Evolutionary conservation across 2,329 filamentous ascomycete genomes (phyloP), one percentile per base, ranked within the genome.

Genomic region (Parastagonospora avenae): DNA sequence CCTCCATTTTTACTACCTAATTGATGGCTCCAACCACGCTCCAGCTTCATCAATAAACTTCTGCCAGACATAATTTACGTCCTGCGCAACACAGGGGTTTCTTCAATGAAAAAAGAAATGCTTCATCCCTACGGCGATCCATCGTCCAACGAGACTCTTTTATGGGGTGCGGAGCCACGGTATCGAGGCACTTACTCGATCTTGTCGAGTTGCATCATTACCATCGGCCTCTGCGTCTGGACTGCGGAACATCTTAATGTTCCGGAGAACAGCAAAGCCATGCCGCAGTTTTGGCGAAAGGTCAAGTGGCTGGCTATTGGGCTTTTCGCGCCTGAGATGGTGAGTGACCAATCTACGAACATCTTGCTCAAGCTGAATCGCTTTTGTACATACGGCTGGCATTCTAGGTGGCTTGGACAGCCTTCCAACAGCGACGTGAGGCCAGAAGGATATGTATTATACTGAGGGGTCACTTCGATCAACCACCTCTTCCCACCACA

Each of bases 191-290:
- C 55, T 1, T 53, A 31, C 32, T 39, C 33, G 27, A 59, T 59
- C 15, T 33, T 56, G 14, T 56, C 50, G 4, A 42, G 15, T n/a
- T 56, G 55, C 41, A 16, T 57, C 4, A 47, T 52, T 7, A 57
- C 56, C 10, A 46, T 56, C 42, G 19, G 12, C 14, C 41, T 59
- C n/a, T 57, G 56, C 35, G 35, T 52, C 10, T 59, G 54, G 56
- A 56, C 43, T 9, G 50, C 49, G 27, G 42, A 57, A 2, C 54
- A 59, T 44, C 39, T 57, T n/a, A 57, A 54, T 30, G 42, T 59
- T 12, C 53, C 47, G 2, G 48, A 50, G 19, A 38, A 55, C 28
- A 33, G 38, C 15, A 16, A 37, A 8, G 12, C 14, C 10, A 39
- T 6, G 35, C 32, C 24, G 16, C 35, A 46, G 36, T 29, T 14